A percentile compares a stretch with the other conserved stretches of the same genome.
phyloP scores from a whole-genome alignment of 179 eudicot genomes.

The Silene vulgaris region DNA sequence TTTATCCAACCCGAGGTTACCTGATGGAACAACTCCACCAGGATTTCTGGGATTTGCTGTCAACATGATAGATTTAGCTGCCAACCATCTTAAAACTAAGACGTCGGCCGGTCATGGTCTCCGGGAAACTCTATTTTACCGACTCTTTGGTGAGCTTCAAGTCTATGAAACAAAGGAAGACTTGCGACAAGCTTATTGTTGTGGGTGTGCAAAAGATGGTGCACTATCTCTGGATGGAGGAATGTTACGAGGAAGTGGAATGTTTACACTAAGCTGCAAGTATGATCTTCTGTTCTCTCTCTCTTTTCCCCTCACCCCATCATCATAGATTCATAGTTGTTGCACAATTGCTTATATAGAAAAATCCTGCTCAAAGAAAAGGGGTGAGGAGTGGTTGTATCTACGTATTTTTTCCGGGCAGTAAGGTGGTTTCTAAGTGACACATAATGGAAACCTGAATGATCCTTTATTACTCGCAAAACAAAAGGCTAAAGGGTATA shows the following conservation, averaged over 20 bases:
- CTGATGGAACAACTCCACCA: conserved; percentile 37
- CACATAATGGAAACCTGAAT: too few relatives aligned
- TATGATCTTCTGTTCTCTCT: conserved; percentile 21
- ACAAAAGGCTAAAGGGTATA: too few relatives aligned
- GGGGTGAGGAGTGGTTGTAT: not conserved
- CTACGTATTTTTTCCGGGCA: too few relatives aligned
- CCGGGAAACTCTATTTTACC: conserved; percentile 56
- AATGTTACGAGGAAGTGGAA: conserved; percentile 45
- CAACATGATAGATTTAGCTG: conserved; percentile 42
- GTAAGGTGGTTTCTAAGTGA: too few relatives aligned
- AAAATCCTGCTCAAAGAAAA: not conserved
- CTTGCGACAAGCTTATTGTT: conserved; percentile 37
- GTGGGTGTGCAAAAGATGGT: conserved; percentile 34
- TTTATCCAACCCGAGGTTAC: conserved; percentile 39
- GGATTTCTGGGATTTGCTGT: conserved; percentile 66
- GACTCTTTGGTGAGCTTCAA: conserved; percentile 60
- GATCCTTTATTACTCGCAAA: too few relatives aligned
- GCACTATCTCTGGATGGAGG: conserved; percentile 70
- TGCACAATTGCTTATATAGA: not conserved
- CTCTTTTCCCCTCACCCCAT: not conserved
- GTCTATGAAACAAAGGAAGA: conserved; percentile 44
- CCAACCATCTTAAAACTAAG: conserved; percentile 25
- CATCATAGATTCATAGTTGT: not conserved
- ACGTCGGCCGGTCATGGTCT: conserved; percentile 43
- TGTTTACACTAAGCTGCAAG: conserved; percentile 43